Evolutionary conservation across 164 flowering plant genomes (phyloP).

Genomic region (Sedum album): DNA sequence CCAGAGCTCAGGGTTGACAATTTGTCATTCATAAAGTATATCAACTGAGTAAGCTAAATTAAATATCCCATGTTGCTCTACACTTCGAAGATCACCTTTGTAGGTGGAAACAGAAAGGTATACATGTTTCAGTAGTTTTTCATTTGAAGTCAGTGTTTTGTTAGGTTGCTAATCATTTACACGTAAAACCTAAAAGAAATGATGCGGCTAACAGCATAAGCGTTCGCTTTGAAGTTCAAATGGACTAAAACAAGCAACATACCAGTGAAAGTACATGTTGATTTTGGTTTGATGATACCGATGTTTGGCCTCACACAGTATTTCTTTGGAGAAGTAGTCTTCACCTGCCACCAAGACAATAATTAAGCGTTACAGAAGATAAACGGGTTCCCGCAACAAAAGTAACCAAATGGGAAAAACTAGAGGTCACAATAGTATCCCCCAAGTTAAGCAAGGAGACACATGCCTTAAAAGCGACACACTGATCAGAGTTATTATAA

Average conservation of each 20-base stretch:
- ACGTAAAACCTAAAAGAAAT: background rate
- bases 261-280: conserved; percentile 40
- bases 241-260: background rate
- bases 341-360: conserved; percentile 27
- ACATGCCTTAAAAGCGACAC: conserved; percentile 38
- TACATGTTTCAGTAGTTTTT: background rate
- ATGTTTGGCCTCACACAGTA: conserved; percentile 47
- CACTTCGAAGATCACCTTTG: background rate
- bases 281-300: conserved; percentile 34
- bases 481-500: conserved; percentile 26
- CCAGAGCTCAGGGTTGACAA: background rate
- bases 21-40: background rate
- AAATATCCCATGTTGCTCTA: too few relatives aligned
- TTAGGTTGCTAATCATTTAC: background rate
- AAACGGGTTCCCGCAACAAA: conserved; percentile 2
- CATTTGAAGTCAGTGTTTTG: background rate
- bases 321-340: conserved; percentile 50
- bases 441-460: background rate
- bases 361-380: conserved; percentile 2
- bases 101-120: background rate
- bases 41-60: too few relatives aligned
- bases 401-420: background rate
- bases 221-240: background rate
- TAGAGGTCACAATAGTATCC: too few relatives aligned
- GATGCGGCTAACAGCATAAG: background rate